Conservation (phyloP, 2,329 filamentous ascomycete species). For the Didymella pinodella region DNA sequence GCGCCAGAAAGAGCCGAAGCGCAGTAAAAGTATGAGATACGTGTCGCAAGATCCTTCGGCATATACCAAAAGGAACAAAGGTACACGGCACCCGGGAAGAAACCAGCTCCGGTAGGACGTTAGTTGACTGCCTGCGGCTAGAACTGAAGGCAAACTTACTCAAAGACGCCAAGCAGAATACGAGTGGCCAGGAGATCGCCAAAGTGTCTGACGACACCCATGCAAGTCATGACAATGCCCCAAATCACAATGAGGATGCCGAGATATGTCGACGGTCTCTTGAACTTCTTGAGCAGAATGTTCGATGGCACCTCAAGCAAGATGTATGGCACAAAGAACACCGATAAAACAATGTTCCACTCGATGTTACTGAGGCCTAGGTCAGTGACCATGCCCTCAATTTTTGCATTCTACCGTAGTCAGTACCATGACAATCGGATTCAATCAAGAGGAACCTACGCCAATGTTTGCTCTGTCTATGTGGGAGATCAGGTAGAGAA, state of each 20-base stretch:
- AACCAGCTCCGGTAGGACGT: conserved; percentile 28
- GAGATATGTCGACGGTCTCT: conserved; percentile 40
- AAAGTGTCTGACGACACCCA: conserved; percentile 35
- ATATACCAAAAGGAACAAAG: conserved; percentile 49
- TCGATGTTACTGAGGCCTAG: conserved; percentile 62
- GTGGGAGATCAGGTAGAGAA: conserved; percentile 54
- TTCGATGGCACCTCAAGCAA: conserved; percentile 52
- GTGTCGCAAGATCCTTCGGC: conserved; percentile 43
- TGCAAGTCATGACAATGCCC: conserved; percentile 40
- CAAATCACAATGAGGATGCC: conserved; percentile 40
- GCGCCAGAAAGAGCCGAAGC: conserved; percentile 51
- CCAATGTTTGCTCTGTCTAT: conserved; percentile 72
- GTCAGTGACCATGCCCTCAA: conserved; percentile 68
- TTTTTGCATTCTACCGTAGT: conserved; percentile 59
- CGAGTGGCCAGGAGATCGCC: conserved; percentile 28
- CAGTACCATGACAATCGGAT: background rate
- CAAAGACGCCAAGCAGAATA: conserved; percentile 37
- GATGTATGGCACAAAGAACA: conserved; percentile 62
- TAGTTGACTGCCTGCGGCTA: background rate
- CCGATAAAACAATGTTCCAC: conserved; percentile 68
- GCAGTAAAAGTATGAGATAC: conserved; percentile 50
- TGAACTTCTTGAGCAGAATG: conserved; percentile 50
- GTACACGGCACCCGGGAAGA: conserved; percentile 49
- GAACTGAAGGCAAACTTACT: conserved; percentile 23
- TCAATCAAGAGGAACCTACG: conserved; percentile 10